Evolutionary conservation across 2,329 filamentous ascomycete species (phyloP).

Genomic region (Epichloe festucae): DNA sequence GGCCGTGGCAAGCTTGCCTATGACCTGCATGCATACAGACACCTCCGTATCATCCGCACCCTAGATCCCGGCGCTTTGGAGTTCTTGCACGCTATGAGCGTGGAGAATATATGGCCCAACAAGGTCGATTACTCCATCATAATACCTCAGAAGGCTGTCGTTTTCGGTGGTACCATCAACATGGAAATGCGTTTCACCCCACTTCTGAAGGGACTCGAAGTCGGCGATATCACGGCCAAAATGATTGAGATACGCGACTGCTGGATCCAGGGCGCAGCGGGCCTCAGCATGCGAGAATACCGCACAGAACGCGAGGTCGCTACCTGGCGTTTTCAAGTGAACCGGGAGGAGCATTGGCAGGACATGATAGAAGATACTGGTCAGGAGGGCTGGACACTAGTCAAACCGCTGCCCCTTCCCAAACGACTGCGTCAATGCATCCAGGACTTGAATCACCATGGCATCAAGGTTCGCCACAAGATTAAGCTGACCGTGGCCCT

Average conservation of each 20-base stretch:
- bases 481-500: constrained; percentile 83
- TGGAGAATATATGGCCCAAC: constrained; percentile 95
- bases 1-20: constrained; percentile 78
- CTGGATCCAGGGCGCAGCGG: constrained; percentile 33
- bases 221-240: constrained; percentile 71
- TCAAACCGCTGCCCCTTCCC: constrained; percentile 55
- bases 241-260: constrained; percentile 69
- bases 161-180: constrained; percentile 78
- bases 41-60: constrained; percentile 65
- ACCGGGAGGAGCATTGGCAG: constrained; percentile 50
- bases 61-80: constrained; percentile 64
- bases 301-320: constrained; percentile 53
- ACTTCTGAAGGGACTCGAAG: constrained; percentile 72
- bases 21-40: constrained; percentile 70
- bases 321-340: constrained; percentile 42
- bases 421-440: constrained; percentile 72
- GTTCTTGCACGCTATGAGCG: constrained; percentile 78
- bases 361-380: constrained; percentile 56
- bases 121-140: constrained; percentile 94
- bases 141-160: constrained; percentile 84
- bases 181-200: constrained; percentile 82
- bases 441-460: constrained; percentile 78
- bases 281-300: constrained; percentile 39
- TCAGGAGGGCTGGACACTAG: constrained; percentile 52
- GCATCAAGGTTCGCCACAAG: constrained; percentile 88